Conservation (phyloP, 1,284 basidiomycete genomes). For the Xerocomus nothofagi region DNA sequence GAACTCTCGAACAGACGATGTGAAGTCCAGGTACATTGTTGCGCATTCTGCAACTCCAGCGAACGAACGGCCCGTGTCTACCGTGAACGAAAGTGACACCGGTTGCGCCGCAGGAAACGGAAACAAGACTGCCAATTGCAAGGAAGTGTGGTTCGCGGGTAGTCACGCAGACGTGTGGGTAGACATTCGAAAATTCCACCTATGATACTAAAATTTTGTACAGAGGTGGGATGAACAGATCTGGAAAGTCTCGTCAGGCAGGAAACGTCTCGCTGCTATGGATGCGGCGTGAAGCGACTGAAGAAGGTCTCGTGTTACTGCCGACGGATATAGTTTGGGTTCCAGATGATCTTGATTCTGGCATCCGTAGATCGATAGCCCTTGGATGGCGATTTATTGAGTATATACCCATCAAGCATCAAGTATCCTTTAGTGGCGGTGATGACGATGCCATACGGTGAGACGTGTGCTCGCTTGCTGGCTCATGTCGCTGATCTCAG, state of each 20-base stretch:
- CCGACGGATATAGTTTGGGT: conserved; percentile 27
- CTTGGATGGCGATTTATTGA: conserved; percentile 25
- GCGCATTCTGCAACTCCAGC: neutral
- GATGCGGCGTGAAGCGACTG: conserved; percentile 30
- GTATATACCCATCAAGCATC: conserved; percentile 30
- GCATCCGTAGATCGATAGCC: conserved; percentile 21
- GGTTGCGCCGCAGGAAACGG: neutral
- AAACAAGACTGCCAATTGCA: conserved; percentile 14
- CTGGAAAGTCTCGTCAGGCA: conserved; percentile 16
- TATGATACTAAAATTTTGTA: neutral
- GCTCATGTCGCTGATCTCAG: neutral
- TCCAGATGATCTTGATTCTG: conserved; percentile 27
- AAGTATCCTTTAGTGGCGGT: conserved; percentile 20
- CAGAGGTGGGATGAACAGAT: conserved; percentile 26
- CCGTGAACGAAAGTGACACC: neutral
- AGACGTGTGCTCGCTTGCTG: neutral
- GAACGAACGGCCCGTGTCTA: neutral
- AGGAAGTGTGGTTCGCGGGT: conserved; percentile 38
- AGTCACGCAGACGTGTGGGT: conserved; percentile 37
- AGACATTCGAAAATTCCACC: neutral
- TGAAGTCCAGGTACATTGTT: conserved; percentile 10
- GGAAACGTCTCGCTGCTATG: conserved; percentile 30
- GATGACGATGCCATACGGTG: conserved; percentile 19
- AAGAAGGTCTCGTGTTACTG: conserved; percentile 21
- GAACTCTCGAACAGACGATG: conserved; percentile 17